These are phyloP conservation scores for Fraxinus latifolia DNA, from an alignment of 305 asterid species.

Conservation along the genomic window DNA sequence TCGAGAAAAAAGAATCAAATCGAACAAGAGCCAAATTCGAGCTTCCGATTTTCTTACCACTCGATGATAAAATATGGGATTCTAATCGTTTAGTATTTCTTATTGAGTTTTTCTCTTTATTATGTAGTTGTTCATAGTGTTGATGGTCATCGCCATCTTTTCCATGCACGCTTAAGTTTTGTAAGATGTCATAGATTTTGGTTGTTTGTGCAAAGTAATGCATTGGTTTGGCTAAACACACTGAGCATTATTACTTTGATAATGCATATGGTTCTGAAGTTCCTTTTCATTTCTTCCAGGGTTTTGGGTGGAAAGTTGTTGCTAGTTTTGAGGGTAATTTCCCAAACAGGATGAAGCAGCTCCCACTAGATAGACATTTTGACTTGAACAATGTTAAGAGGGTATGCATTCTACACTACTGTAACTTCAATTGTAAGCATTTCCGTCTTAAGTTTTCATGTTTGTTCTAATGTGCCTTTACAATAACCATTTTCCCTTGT, in stretches of 20 bases:
- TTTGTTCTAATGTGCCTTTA: conserved; percentile 7
- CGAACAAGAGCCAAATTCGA: neutral
- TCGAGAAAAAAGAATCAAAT: neutral
- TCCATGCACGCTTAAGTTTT: neutral
- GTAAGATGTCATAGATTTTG: neutral
- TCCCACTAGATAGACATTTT: conserved; percentile 84
- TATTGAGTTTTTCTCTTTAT: neutral
- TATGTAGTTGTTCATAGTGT: neutral
- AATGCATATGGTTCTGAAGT: neutral
- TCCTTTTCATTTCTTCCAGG: conserved; percentile 39
- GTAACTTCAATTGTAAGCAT: neutral
- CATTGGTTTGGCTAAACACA: neutral
- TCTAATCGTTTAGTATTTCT: neutral
- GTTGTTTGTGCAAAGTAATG: neutral
- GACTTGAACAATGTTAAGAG: conserved; percentile 85
- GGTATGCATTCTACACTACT: conserved; percentile 38
- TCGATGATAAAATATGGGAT: neutral
- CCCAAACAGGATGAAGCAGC: conserved; percentile 85
- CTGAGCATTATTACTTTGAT: neutral
- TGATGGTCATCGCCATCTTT: neutral
- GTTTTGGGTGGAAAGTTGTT: conserved; percentile 91
- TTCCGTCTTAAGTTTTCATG: conserved; percentile 1
- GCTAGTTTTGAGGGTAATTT: conserved; percentile 93
- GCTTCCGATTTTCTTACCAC: neutral
- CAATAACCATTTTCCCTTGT: conserved; percentile 30